A percentile compares a stretch with the other conserved stretches of the same genome.
Conservation (phyloP, 78 protist species). For the Anaeramoeba ignava region DNA sequence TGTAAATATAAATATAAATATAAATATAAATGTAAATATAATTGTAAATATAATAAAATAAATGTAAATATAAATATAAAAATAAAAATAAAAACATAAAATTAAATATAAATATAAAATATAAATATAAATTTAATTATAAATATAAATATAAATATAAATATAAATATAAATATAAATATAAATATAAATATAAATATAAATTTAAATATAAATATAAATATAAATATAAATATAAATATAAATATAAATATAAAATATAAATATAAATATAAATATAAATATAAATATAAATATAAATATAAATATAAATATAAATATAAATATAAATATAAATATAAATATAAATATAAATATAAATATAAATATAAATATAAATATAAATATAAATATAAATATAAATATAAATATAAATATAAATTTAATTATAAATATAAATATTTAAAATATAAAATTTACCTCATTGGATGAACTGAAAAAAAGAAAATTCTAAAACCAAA, state of each 20-base stretch:
- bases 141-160: not conserved
- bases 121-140: not conserved
- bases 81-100: not conserved
- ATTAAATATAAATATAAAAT: not conserved
- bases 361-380: not conserved
- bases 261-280: not conserved
- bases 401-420: not conserved
- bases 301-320: not conserved
- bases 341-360: not conserved
- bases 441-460: not conserved
- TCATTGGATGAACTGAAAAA: constrained; percentile 74
- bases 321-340: not conserved
- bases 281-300: not conserved
- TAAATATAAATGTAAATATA: not conserved
- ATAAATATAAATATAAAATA: not conserved
- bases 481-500: constrained; percentile 61
- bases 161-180: not conserved
- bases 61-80: not conserved
- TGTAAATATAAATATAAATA: not conserved
- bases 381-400: not conserved
- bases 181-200: not conserved
- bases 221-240: not conserved
- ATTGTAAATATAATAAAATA: not conserved
- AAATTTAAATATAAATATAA: not conserved
- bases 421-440: not conserved